A percentile compares a stretch with the other conserved stretches of the same genome.
These are phyloP conservation scores for Wickerhamiella kurtzmanii DNA, from an alignment of 805 yeast species.

Conservation along the genomic window DNA sequence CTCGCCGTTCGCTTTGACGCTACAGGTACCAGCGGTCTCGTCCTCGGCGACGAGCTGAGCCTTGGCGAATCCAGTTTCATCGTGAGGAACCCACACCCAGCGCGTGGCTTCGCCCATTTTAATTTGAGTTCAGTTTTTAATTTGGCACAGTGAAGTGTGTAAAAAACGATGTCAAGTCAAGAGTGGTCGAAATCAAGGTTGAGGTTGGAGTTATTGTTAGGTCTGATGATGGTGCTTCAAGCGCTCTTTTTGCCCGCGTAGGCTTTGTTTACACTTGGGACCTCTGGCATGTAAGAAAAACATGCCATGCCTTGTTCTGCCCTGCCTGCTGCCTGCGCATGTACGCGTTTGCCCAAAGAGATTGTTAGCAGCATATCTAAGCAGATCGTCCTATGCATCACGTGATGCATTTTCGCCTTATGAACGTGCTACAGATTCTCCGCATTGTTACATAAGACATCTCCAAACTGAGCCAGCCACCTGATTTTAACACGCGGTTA, in stretches of 20 bases:
- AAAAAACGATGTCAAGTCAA: not conserved
- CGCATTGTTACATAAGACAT: no score
- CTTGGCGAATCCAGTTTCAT: constrained; percentile 35
- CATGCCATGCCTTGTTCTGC: no score
- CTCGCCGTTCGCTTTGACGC: constrained; percentile 30
- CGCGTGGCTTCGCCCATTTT: constrained; percentile 24
- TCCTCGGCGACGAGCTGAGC: constrained; percentile 28
- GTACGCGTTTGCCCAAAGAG: not conserved
- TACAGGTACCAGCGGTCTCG: constrained; percentile 18
- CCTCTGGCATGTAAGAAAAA: not conserved
- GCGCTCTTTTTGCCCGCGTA: not conserved
- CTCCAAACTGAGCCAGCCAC: no score
- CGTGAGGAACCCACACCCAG: constrained; percentile 71
- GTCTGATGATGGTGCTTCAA: not conserved
- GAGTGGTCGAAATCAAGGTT: not conserved
- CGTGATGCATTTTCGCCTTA: no score
- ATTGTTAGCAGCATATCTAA: no score
- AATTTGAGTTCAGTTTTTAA: constrained; percentile 20
- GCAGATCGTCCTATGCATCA: no score
- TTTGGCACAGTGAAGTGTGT: not conserved
- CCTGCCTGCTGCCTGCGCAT: no score
- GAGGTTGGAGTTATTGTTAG: not conserved
- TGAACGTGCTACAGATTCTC: no score
- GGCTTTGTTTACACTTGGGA: not conserved
- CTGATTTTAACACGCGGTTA: no score